Percentiles rank a stretch among this genome's conserved stretches.
Conservation (phyloP, 2,329 filamentous ascomycete species). For the Bipolaris cookei region DNA sequence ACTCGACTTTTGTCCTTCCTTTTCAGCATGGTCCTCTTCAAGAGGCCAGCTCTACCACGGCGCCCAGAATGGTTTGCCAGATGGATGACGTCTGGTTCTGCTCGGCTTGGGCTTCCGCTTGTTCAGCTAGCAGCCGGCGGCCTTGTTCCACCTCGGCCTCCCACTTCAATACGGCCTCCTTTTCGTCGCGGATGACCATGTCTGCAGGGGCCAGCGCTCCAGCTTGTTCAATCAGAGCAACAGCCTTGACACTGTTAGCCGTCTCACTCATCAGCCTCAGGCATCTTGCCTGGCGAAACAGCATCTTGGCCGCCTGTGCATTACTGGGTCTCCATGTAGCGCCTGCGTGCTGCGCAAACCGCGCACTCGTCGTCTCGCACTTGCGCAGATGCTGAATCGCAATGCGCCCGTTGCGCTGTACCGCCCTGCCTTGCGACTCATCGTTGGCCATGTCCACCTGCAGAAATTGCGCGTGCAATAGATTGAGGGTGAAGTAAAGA, state of each 20-base stretch:
- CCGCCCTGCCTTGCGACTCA: neutral
- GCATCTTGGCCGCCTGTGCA: constrained; percentile 33
- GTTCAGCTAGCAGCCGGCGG: constrained; percentile 7
- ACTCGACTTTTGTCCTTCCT: no score
- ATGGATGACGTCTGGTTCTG: neutral
- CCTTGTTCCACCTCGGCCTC: constrained; percentile 23
- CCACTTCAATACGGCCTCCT: constrained; percentile 25
- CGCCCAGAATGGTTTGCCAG: constrained; percentile 2
- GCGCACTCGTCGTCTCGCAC: constrained; percentile 31
- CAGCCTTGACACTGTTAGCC: constrained; percentile 19
- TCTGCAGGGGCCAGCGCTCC: constrained; percentile 27
- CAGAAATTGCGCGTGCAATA: constrained; percentile 31
- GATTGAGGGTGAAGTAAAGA: constrained; percentile 35
- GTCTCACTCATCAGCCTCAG: constrained; percentile 23
- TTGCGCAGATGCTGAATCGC: constrained; percentile 27
- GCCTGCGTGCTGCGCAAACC: constrained; percentile 32
- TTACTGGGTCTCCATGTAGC: constrained; percentile 35
- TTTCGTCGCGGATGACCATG: constrained; percentile 28
- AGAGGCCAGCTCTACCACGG: constrained; percentile 10
- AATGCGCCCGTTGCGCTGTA: constrained; percentile 23
- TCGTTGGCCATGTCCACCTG: constrained; percentile 32
- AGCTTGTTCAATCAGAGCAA: constrained; percentile 27
- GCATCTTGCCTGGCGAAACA: constrained; percentile 32
- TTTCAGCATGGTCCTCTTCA: neutral
- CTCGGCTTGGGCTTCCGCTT: neutral